Base-by-base conservation (phyloP, 306 rosid genomes). In the Cucurbita moschata region DNA sequence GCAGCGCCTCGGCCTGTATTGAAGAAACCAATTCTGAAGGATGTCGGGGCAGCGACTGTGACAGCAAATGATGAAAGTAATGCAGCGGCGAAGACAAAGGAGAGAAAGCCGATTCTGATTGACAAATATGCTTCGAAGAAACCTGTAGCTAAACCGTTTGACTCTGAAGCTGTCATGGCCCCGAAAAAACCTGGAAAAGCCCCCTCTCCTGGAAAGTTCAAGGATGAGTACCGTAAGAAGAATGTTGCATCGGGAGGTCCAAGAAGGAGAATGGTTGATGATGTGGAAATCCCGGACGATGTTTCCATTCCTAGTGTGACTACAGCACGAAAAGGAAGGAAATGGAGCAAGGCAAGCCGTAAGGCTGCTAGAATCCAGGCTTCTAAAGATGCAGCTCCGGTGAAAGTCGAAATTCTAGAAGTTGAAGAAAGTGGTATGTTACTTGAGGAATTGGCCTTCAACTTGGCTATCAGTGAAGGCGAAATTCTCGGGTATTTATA, bases 271-370 rank as follows among this genome's bases (percentile, higher is more conserved):
- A 72, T 80, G 68, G 72, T 82, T 58, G 13, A 54, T 47, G 81
- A 77, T 26, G 86, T 76, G 63, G 88, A 58, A 67, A 82, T 81
- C 79, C 76, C 73, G 39, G 92, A 90, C 37, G 96, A 90, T 79
- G 94, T 89, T 71, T 84, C 93, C 56, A 88, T 91, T 79, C 86
- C 88, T 63, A 89, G 96, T 49, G 81, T 87, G 57, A 72, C 82
- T 52, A 62, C 69, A 11, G 82, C 78, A 67, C 86, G 99, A 80
- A 94, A 91, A 87, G 99, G 99, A 77, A 85, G 97, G 84, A 94
- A 89, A 82, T 91, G 97, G 99, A 94, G 88, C 77, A 94, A 94
- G 88, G 99, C 99, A 52, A 89, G 96, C 74, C 86, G 99, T 81
- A 94, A 80, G 86, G 99, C 99, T 5, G 96, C 91, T n/a, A 84